Percentiles rank a stretch among this genome's conserved stretches.
These are phyloP conservation scores for Inonotus hispidus DNA, from an alignment of 1,284 basidiomycete species.

Conservation along the genomic window DNA sequence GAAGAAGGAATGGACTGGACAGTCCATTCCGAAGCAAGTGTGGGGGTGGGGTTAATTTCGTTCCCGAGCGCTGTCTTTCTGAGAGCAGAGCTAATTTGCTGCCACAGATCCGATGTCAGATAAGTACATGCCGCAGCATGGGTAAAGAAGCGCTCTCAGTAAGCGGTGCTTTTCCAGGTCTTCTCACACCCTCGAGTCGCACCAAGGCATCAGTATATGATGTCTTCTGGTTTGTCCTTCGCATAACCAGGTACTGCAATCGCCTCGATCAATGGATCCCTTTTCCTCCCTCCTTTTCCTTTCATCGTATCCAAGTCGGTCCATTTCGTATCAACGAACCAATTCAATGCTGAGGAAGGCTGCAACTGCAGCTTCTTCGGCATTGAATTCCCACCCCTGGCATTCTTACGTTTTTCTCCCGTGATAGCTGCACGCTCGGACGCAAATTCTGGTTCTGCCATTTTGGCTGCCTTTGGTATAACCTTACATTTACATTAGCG, in stretches of 20 bases:
- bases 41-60: too few species aligned
- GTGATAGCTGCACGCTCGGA: too few species aligned
- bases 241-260: not conserved
- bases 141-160: not conserved
- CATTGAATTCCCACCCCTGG: not conserved
- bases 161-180: not conserved
- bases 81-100: not conserved
- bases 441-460: too few species aligned
- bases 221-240: not conserved
- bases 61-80: not conserved
- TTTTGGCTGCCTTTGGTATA: too few species aligned
- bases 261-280: not conserved
- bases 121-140: not conserved
- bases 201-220: not conserved
- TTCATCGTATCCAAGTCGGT: not conserved
- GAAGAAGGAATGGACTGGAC: too few species aligned
- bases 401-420: not conserved
- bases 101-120: not conserved
- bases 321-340: not conserved
- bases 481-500: too few species aligned
- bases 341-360: not conserved
- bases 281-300: not conserved
- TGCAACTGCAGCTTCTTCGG: not conserved
- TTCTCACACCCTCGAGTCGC: not conserved
- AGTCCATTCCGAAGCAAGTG: too few species aligned